A percentile compares a stretch with the other conserved stretches of the same genome.
These are phyloP conservation scores for Typha latifolia DNA, from an alignment of 176 grass and related monocot genomes.

Conservation along the genomic window DNA sequence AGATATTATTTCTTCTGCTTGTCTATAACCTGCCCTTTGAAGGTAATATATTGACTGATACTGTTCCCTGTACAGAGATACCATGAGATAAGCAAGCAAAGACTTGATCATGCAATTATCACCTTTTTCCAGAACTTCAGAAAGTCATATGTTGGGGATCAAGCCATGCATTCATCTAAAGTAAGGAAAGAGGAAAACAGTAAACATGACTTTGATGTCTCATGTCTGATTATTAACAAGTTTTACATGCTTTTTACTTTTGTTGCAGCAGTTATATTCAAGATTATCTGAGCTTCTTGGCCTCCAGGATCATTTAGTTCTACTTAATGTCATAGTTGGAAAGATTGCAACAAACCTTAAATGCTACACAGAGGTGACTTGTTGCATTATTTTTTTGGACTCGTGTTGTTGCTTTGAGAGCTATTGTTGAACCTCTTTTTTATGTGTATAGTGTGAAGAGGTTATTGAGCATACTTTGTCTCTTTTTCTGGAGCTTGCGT, in stretches of 20 bases:
- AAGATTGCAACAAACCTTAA: constrained; percentile 99
- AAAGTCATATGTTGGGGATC: constrained; percentile 93
- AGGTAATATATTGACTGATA: not conserved
- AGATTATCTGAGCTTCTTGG: constrained; percentile 97
- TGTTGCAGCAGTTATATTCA: constrained; percentile 91
- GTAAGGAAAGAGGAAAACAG: constrained; percentile 26
- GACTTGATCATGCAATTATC: constrained; percentile 87
- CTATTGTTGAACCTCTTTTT: constrained; percentile 27
- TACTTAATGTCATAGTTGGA: constrained; percentile 93
- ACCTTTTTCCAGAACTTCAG: constrained; percentile 96
- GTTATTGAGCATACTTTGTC: constrained; percentile 93
- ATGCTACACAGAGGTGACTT: constrained; percentile 73
- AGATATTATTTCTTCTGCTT: no score
- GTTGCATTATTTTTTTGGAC: constrained; percentile 21
- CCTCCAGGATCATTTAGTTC: constrained; percentile 92
- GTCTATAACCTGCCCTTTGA: not conserved
- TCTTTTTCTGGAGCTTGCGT: constrained; percentile 86
- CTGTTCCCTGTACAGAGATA: constrained; percentile 67
- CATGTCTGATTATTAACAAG: constrained; percentile 11
- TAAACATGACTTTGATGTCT: constrained; percentile 7
- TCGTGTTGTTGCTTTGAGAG: constrained; percentile 21
- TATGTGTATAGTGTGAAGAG: constrained; percentile 73
- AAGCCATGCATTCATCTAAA: constrained; percentile 92
- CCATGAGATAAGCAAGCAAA: constrained; percentile 84
- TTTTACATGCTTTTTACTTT: constrained; percentile 31